Evolutionary conservation across 2,329 filamentous ascomycete species (phyloP), one percentile per base, ranked within the genome.

Genomic region (Curvularia verruculosa): DNA sequence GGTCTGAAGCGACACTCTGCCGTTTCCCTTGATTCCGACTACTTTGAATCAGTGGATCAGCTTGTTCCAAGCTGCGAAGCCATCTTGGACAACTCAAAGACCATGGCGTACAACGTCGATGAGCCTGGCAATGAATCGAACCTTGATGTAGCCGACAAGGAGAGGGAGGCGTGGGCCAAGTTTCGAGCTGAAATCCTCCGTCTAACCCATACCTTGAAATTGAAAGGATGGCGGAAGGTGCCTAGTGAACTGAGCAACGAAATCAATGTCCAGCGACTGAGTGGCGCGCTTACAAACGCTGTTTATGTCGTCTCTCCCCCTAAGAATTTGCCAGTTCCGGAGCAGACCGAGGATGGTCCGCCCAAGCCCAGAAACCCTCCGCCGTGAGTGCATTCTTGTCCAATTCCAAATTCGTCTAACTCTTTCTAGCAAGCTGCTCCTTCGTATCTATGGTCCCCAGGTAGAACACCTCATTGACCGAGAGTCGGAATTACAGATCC

Each of bases 401-500:
- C 37, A 10, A 7, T 29, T n/a, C 28, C 13, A 50, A n/a, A 5
- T 21, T 12, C n/a, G 2, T 28, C 67, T 65, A 51, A 66, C 64
- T 36, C 55, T 5, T 52, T 8, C n/a, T 52, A 85, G 83, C 3
- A 96, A 96, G 75, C 81, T 99, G 1, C 83, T 99, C 0, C 83
- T 99, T 18, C 89, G 95, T 37, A 89, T 99, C 57, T 99, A 99
- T 68, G 95, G 95, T 0, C 92, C 94, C 0, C 91, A 98, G 70
- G 94, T 96, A 2, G 94, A 96, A 71, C 92, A 98, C 75, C 84
- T 99, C 41, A 99, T 99, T 68, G 94, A 99, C 74, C 86, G 95
- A 58, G 91, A 97, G 54, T 90, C 89, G 23, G 95, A 99, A 75
- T 82, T 99, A 15, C 87, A 88, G 58, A 95, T 98, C 47, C 83